Conservation (phyloP, 306 rosid species). For the Crotalaria pallida region DNA sequence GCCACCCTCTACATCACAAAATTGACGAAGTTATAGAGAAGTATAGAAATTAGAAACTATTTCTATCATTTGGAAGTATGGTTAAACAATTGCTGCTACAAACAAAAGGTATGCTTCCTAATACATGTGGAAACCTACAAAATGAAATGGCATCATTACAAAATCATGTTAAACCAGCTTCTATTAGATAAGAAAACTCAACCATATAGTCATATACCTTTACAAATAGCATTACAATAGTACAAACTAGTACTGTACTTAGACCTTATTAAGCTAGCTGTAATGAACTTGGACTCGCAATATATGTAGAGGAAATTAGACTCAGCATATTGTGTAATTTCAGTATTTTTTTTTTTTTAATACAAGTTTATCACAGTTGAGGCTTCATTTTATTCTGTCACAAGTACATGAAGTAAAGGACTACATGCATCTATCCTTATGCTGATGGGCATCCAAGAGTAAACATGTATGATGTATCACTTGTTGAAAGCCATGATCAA, state of each 20-base stretch:
- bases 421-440: not conserved
- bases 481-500: not conserved
- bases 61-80: not conserved
- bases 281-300: not conserved
- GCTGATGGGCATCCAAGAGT: not conserved
- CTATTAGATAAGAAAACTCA: not conserved
- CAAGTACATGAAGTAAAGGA: not conserved
- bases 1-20: conserved; percentile 35
- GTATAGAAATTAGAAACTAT: not conserved
- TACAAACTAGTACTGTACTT: not conserved
- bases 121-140: not conserved
- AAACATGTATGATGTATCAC: not conserved
- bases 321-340: not conserved
- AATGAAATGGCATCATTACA: not conserved
- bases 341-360: too few species aligned
- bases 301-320: not conserved
- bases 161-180: not conserved
- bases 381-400: not conserved
- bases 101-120: not conserved
- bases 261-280: not conserved
- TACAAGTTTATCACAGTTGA: not conserved
- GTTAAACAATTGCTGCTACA: not conserved
- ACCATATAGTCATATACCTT: not conserved
- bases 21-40: not conserved
- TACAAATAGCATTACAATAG: not conserved